Evolutionary conservation across 192 early-diverging fungal species (phyloP).

Genomic region (Entomortierella parvispora): DNA sequence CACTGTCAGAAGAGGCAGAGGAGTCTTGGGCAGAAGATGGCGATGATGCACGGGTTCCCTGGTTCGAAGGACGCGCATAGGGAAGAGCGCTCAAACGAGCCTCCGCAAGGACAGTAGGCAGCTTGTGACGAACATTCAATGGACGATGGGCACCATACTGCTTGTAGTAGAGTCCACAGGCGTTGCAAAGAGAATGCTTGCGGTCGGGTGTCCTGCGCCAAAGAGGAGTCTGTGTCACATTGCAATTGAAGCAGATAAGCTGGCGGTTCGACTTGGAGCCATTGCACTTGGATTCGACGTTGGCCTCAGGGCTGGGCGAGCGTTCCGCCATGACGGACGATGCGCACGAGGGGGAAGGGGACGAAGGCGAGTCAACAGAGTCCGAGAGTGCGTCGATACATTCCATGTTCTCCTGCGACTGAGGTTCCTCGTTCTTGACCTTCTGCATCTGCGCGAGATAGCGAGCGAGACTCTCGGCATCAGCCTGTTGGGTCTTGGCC

Average conservation of each 20-base stretch:
- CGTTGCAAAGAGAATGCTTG: constrained; percentile 83
- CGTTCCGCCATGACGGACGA: constrained; percentile 32
- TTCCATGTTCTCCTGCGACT: constrained; percentile 17
- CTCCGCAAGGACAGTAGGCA: constrained; percentile 28
- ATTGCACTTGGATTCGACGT: background rate
- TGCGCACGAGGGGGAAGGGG: constrained; percentile 9
- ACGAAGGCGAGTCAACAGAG: constrained; percentile 22
- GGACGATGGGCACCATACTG: constrained; percentile 69
- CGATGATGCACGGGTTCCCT: constrained; percentile 16
- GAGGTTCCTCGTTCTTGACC: constrained; percentile 24
- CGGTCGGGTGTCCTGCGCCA: constrained; percentile 84
- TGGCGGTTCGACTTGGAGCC: constrained; percentile 53
- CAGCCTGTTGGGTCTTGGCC: constrained; percentile 16
- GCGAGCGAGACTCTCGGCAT: constrained; percentile 37
- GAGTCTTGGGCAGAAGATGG: constrained; percentile 16
- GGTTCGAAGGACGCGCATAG: constrained; percentile 33
- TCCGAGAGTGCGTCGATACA: background rate
- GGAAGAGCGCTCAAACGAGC: constrained; percentile 21
- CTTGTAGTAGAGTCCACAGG: constrained; percentile 78
- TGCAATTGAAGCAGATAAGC: constrained; percentile 79
- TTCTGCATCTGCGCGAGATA: constrained; percentile 34
- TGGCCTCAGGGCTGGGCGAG: constrained; percentile 13
- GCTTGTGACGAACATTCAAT: constrained; percentile 62
- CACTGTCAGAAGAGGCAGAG: constrained; percentile 22
- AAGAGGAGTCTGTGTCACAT: constrained; percentile 78